These are phyloP conservation scores for Mortierella sp. DNA, from an alignment of 371 early-diverging fungal genomes.

Conservation along the genomic window DNA sequence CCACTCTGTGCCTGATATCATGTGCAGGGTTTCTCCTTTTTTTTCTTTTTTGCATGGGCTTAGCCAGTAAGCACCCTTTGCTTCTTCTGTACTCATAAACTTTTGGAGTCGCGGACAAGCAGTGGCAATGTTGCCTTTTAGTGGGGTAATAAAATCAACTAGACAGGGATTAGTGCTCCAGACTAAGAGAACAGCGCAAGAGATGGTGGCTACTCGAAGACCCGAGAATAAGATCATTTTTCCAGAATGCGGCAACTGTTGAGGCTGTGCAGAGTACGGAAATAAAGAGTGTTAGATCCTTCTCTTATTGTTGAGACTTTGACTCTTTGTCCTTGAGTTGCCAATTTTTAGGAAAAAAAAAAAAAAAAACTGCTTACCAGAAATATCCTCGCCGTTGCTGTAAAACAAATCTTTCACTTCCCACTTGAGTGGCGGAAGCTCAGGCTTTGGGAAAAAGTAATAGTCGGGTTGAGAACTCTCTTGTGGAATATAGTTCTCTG, in stretches of 20 bases:
- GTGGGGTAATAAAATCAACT: too few species aligned
- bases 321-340: too few species aligned
- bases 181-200: constrained; percentile 35
- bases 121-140: too few species aligned
- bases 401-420: constrained; percentile 49
- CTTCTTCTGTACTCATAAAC: too few species aligned
- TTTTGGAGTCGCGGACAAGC: too few species aligned
- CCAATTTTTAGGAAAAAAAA: too few species aligned
- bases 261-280: constrained; percentile 17
- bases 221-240: constrained; percentile 38
- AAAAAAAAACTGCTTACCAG: constrained; percentile 18
- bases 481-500: constrained; percentile 40
- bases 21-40: too few species aligned
- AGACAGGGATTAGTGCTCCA: constrained; percentile 36
- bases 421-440: constrained; percentile 40
- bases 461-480: constrained; percentile 29
- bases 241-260: constrained; percentile 44
- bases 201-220: constrained; percentile 40
- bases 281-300: background rate
- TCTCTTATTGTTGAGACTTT: too few species aligned
- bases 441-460: constrained; percentile 38
- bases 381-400: constrained; percentile 50
- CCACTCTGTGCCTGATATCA: too few species aligned
- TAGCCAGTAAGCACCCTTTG: too few species aligned
- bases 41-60: too few species aligned